Evolutionary conservation across 768 basidiomycete species (phyloP), one percentile per base, ranked within the genome.

Genomic region (Lactifluus subvellereus): DNA sequence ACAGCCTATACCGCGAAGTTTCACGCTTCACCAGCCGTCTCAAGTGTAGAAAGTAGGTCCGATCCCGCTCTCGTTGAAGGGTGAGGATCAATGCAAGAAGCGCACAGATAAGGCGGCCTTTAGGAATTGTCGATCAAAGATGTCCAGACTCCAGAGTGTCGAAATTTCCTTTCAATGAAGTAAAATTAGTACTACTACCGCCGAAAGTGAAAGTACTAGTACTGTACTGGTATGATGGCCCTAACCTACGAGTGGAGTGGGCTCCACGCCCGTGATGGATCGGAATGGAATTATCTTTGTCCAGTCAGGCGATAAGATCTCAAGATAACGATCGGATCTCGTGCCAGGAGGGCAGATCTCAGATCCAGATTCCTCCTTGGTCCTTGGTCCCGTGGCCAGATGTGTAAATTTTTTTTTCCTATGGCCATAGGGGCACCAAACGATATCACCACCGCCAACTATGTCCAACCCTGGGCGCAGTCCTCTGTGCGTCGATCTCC

Each of bases 401-500:
- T 18, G 5, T 11, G 3, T 4, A 4, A 27, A 37, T 18, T 51
- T 45, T 40, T 48, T 54, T 27, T 38, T 9, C 27, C 50, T 30
- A 16, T 13, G 42, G 35, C 5, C 4, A 4, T 16, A 18, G 5
- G 42, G 42, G 18, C 18, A 14, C 6, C 16, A 16, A 18, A 50
- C 10, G 18, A n/a, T 48, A 10, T 48, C 35, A 30, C 13, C 30
- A n/a, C 16, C 22, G 14, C 16, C 45, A 54, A 27, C 32, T 6
- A 72, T 72, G 71, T 66, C 71, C 11, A 65, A 67, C 13, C 61
- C 59, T 7, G 56, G 64, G 35, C 70, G 65, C 13, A 64, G 68
- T 66, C 70, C 48, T 66, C 69, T 69, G 43, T 52, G 30, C 48
- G 62, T 64, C 43, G 33, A 20, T 40, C 38, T 27, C 27, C 32